A percentile compares a stretch with the other conserved stretches of the same genome.
Evolutionary conservation across 352 stramenopile genomes (phyloP).

Genomic region (Phytophthora ohioensis): DNA sequence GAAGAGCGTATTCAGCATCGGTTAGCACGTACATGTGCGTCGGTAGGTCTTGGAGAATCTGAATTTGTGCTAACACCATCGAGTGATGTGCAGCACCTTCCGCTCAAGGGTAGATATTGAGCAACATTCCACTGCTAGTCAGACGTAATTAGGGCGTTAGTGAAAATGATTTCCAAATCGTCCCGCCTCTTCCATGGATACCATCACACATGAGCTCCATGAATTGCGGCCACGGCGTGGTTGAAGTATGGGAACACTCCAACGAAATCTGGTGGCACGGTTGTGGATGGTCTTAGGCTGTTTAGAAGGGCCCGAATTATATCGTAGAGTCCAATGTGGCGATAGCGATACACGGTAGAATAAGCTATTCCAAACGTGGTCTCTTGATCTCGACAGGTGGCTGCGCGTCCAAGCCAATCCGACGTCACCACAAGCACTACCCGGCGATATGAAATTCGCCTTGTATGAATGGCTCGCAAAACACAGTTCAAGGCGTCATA

Average conservation of each 20-base stretch:
- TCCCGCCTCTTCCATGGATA: background rate
- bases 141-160: slow-evolving; percentile 10
- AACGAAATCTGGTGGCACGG: background rate
- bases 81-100: slow-evolving; percentile 18
- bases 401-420: background rate
- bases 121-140: background rate
- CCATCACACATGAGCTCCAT: slow-evolving; percentile 13
- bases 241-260: slow-evolving; percentile 5
- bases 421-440: background rate
- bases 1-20: slow-evolving; percentile 13
- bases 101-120: slow-evolving; percentile 8
- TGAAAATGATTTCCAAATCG: slow-evolving; percentile 6
- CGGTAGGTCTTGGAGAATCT: background rate
- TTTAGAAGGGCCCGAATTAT: background rate
- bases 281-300: background rate
- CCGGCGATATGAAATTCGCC: background rate
- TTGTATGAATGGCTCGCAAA: background rate
- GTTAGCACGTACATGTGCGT: slow-evolving; percentile 3
- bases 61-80: slow-evolving; percentile 5
- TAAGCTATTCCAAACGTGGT: background rate
- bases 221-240: slow-evolving; percentile 12
- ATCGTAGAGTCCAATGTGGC: slow-evolving; percentile 2
- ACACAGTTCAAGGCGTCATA: background rate
- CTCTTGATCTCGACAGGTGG: slow-evolving; percentile 10
- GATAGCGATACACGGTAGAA: slow-evolving; percentile 14